A percentile compares a stretch with the other conserved stretches of the same genome.
Evolutionary conservation across 129 eudicot species (phyloP).

Genomic region (Heracleum sosnowskyi): DNA sequence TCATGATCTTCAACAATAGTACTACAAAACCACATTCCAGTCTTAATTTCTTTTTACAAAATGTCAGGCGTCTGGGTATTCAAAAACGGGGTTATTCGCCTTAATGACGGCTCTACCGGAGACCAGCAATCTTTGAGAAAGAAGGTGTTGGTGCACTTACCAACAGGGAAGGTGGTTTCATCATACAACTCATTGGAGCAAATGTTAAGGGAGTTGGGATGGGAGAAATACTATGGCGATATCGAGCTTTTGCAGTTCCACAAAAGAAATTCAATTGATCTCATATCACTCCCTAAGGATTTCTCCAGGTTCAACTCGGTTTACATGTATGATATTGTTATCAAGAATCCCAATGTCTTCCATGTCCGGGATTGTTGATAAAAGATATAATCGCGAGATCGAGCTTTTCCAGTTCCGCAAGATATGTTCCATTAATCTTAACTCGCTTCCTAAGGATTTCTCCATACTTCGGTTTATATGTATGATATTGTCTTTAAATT

Average conservation of each 20-base stretch:
- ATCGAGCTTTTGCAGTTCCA: slow-evolving; percentile 5
- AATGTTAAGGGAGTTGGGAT: slow-evolving; percentile 2
- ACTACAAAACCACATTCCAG: no score
- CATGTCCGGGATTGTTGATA: background rate
- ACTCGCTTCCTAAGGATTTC: no score
- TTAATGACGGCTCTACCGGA: background rate
- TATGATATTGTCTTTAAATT: no score
- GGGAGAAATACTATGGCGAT: slow-evolving; percentile 5
- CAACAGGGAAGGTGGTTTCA: slow-evolving; percentile 3
- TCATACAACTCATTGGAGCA: background rate
- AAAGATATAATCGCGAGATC: no score
- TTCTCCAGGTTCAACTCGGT: slow-evolving; percentile 2
- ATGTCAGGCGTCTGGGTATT: slow-evolving; percentile 1
- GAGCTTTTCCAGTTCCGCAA: no score
- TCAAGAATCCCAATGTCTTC: background rate
- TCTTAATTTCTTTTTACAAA: background rate
- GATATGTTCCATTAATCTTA: no score
- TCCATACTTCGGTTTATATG: no score
- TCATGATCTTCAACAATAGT: background rate
- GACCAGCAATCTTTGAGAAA: background rate
- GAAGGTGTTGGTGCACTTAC: slow-evolving; percentile 1
- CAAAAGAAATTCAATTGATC: background rate
- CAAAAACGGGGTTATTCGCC: background rate
- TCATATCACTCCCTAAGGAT: background rate
- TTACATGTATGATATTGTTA: slow-evolving; percentile 6